Conservation (phyloP, 345 rosid genomes). For the Linum usitatissimum region DNA sequence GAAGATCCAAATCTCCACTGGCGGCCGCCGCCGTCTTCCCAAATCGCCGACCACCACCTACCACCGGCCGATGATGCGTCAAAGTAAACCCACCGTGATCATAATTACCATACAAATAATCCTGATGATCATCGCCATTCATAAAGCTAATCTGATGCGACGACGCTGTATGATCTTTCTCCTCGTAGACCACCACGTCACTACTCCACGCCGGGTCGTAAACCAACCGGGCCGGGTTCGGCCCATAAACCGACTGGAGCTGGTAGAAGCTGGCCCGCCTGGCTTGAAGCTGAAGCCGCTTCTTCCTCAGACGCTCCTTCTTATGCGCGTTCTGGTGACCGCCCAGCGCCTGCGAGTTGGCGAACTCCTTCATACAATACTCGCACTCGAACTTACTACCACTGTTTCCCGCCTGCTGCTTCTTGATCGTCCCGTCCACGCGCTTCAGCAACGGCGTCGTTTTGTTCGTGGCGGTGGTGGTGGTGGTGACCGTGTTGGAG, state of each 20-base stretch:
- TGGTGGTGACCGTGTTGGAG: constrained; percentile 5
- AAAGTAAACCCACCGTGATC: background rate
- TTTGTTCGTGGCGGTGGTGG: background rate
- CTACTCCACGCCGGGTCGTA: background rate
- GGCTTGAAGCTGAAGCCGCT: constrained; percentile 23
- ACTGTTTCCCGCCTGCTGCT: background rate
- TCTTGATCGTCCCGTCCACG: constrained; percentile 18
- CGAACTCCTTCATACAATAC: constrained; percentile 24
- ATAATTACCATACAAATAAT: background rate
- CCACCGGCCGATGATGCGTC: background rate
- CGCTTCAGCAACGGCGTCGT: constrained; percentile 20
- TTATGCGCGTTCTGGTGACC: constrained; percentile 30
- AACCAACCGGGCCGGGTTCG: background rate
- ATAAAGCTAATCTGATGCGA: background rate
- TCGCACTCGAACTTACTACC: constrained; percentile 24
- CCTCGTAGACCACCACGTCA: background rate
- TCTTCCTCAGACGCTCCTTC: constrained; percentile 24
- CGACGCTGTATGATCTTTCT: background rate
- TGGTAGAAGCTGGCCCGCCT: constrained; percentile 1
- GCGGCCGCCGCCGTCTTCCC: background rate
- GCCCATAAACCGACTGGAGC: background rate
- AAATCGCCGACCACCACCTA: background rate
- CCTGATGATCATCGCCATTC: background rate
- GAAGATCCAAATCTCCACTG: background rate
- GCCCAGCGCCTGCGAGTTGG: constrained; percentile 27